These are phyloP conservation scores for Quercus alba DNA, from an alignment of 306 rosid species.

Conservation along the genomic window DNA sequence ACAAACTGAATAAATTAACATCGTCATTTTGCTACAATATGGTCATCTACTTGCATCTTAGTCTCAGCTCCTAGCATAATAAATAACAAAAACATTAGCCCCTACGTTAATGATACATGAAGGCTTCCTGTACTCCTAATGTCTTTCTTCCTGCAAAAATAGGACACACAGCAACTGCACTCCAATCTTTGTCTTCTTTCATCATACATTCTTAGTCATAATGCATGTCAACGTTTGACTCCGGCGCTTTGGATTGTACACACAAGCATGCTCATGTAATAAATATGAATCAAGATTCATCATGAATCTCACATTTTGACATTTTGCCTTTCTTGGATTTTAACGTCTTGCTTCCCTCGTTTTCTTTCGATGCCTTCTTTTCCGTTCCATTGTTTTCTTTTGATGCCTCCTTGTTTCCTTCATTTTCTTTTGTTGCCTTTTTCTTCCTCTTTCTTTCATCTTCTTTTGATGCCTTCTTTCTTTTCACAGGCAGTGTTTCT, in stretches of 20 bases:
- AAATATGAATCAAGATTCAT: slow-evolving; percentile 20
- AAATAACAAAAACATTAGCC: not conserved
- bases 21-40: not conserved
- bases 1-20: not conserved
- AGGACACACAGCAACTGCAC: not conserved
- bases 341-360: too few species aligned
- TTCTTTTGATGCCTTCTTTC: too few species aligned
- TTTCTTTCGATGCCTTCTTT: too few species aligned
- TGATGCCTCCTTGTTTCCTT: too few species aligned
- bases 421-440: too few species aligned
- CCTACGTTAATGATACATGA: not conserved
- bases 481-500: too few species aligned
- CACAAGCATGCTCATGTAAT: not conserved
- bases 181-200: not conserved
- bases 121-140: not conserved
- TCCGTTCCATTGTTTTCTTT: too few species aligned
- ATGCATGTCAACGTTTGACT: not conserved
- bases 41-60: not conserved
- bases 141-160: not conserved
- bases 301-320: too few species aligned
- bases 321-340: too few species aligned
- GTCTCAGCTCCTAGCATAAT: not conserved
- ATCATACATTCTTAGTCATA: not conserved
- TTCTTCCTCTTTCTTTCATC: too few species aligned
- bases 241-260: not conserved